Percentiles rank a stretch among this genome's conserved stretches.
phyloP scores from a whole-genome alignment of 495 filamentous ascomycete species.

The Aspergillus asperescens region DNA sequence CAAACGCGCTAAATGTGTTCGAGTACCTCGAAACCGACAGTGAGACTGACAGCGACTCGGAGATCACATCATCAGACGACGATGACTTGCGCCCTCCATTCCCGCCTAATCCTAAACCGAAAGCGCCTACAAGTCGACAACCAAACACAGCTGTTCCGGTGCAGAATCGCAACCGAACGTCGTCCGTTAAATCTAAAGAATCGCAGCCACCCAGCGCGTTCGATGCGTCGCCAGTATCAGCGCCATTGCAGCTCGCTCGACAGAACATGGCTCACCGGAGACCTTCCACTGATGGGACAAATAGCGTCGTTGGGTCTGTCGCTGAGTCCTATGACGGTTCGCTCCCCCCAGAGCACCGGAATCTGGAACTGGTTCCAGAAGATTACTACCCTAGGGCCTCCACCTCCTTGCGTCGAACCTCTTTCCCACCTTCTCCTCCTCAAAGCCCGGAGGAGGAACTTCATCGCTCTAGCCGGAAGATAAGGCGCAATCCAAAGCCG shows the following conservation, averaged over 20 bases:
- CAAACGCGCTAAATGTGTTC: slow-evolving; percentile 37
- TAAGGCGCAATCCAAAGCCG: slow-evolving; percentile 24
- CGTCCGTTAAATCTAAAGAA: slow-evolving; percentile 22
- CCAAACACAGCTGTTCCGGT: slow-evolving; percentile 10
- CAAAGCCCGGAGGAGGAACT: slow-evolving; percentile 35
- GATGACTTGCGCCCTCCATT: slow-evolving; percentile 16
- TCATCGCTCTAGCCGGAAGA: slow-evolving; percentile 22
- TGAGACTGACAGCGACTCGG: slow-evolving; percentile 21
- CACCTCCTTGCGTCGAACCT: slow-evolving; percentile 20
- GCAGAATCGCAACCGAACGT: slow-evolving; percentile 18
- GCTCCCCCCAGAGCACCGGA: slow-evolving; percentile 15
- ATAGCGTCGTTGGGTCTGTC: slow-evolving; percentile 13
- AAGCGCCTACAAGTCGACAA: slow-evolving; percentile 10
- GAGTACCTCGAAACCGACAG: slow-evolving; percentile 36
- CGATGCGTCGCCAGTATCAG: slow-evolving; percentile 21
- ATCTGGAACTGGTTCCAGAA: slow-evolving; percentile 25
- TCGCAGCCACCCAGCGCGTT: slow-evolving; percentile 21
- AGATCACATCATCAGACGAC: slow-evolving; percentile 19
- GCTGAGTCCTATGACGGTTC: slow-evolving; percentile 11
- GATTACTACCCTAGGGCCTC: slow-evolving; percentile 28
- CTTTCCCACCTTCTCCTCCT: slow-evolving; percentile 36
- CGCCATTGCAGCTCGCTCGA: slow-evolving; percentile 25
- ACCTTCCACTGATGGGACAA: slow-evolving; percentile 17
- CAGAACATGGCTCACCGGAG: slow-evolving; percentile 20
- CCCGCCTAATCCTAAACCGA: slow-evolving; percentile 4